Base-by-base conservation (phyloP, 2,329 filamentous ascomycete genomes). In the Botrytis tulipae region DNA sequence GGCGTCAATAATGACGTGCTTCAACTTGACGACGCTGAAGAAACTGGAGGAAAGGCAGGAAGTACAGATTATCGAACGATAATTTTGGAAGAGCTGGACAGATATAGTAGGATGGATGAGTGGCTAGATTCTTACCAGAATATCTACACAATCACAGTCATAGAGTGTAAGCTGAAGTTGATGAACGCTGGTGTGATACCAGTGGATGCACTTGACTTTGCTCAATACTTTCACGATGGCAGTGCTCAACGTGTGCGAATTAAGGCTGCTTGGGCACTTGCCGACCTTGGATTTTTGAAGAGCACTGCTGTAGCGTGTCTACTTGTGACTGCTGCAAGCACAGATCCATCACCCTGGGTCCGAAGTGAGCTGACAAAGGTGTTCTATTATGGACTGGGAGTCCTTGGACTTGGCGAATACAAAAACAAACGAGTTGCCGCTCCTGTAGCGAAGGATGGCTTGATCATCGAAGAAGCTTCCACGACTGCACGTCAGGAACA, bases 51-150 rank as follows among this genome's bases (percentile, higher is more conserved):
- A 32, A 57, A 82, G 83, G 3, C 83, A 81, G 71, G 78, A 75
- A 67, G 82, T 79, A 76, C 79, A 74, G 83, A 85, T 70, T 83
- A 85, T 62, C 78, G 74, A 29, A 57, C 14, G 51, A 29, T 29
- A 29, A 29, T 83, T 82, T 65, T 90, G 88, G 87, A 88, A 71
- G 89, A 91, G 80, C 90, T 92, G 65, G 89, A 92, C 77, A 86
- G 90, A 71, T 89, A 90, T 77, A 86, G 90, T 66, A 85, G 90
- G 35, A 90, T 90, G 82, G 90, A 92, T 78, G 89, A 92, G 79
- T 92, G 90, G 86, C 88, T 88, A 25, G 85, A 87, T 74, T 91
- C 90, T 4, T 91, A 90, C 78, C 89, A 91, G 74, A 92, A 92
- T 75, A 86, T 90, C 72, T 90, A 89, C 85, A 91, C 90, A 29